Evolutionary conservation across 2,329 filamentous ascomycete species (phyloP).

Genomic region (Didymella segeticola): DNA sequence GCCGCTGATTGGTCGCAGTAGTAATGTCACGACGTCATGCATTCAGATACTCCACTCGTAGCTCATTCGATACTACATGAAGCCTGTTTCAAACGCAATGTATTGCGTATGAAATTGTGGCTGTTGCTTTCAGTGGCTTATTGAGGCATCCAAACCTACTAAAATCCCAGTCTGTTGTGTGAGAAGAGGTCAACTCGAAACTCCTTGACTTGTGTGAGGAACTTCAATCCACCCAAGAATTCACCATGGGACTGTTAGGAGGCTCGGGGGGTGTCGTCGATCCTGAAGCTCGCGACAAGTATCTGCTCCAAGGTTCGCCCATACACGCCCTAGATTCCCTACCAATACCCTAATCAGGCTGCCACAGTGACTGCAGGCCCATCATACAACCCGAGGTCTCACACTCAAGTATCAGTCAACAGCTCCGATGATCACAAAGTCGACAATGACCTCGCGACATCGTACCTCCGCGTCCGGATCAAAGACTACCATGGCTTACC

Average conservation of each 20-base stretch:
- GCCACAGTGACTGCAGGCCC: constrained; percentile 44
- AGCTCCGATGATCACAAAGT: constrained; percentile 31
- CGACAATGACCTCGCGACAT: constrained; percentile 38
- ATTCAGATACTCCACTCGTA: neutral
- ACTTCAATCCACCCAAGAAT: neutral
- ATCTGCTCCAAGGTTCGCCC: constrained; percentile 41
- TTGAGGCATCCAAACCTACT: neutral
- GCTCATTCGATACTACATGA: neutral
- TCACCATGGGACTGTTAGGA: constrained; percentile 11
- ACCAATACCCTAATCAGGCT: neutral
- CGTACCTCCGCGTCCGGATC: constrained; percentile 44
- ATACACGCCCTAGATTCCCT: too few species aligned
- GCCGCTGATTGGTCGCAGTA: constrained; percentile 1
- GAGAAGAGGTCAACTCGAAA: too few species aligned
- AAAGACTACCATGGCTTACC: constrained; percentile 48
- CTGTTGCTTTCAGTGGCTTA: neutral
- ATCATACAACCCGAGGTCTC: constrained; percentile 40
- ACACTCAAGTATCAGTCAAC: constrained; percentile 44
- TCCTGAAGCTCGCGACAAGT: constrained; percentile 44
- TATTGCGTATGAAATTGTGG: neutral
- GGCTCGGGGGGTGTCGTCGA: constrained; percentile 31
- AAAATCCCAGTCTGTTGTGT: neutral
- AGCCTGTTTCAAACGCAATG: neutral
- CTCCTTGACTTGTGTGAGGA: neutral
- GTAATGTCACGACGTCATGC: constrained; percentile 16